A percentile compares a stretch with the other conserved stretches of the same genome.
Evolutionary conservation across 176 grass and related monocot genomes (phyloP).

Genomic region (Phragmites australis): DNA sequence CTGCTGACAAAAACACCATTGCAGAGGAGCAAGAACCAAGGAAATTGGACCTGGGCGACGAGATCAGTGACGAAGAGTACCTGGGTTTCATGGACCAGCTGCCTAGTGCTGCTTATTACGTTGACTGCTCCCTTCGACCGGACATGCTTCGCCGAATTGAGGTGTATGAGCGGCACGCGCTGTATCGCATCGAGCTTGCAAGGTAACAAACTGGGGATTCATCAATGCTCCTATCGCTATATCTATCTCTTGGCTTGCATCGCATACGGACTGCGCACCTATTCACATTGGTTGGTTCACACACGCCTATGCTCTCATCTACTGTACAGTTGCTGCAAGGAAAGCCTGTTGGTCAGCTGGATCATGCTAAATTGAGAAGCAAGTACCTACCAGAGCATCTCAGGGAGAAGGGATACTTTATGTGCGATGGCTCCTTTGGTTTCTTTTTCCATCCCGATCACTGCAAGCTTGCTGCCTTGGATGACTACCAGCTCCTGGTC

Average conservation of each 20-base stretch:
- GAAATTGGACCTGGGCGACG: background rate
- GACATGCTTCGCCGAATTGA: background rate
- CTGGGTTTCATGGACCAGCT: background rate
- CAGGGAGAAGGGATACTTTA: background rate
- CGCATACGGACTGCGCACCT: too few relatives aligned
- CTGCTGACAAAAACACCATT: background rate
- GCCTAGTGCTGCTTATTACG: background rate
- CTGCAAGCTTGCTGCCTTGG: background rate
- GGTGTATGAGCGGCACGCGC: background rate
- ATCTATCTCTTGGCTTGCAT: background rate
- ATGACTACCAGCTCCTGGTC: constrained; percentile 39
- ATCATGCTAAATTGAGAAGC: background rate
- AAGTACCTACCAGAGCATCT: constrained; percentile 12
- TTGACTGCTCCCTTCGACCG: background rate
- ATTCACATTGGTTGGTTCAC: background rate
- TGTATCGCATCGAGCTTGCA: constrained; percentile 31
- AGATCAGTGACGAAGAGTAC: background rate
- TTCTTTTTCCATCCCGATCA: constrained; percentile 18
- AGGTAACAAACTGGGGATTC: background rate
- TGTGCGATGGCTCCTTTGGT: background rate
- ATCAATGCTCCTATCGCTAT: background rate
- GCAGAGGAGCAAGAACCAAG: background rate
- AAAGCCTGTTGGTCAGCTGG: background rate
- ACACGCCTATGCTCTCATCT: background rate
- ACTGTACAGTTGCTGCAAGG: background rate